Percentiles rank a stretch among this genome's conserved stretches.
phyloP scores from a whole-genome alignment of 2,329 filamentous ascomycete species.

The Colletotrichum sp. region DNA sequence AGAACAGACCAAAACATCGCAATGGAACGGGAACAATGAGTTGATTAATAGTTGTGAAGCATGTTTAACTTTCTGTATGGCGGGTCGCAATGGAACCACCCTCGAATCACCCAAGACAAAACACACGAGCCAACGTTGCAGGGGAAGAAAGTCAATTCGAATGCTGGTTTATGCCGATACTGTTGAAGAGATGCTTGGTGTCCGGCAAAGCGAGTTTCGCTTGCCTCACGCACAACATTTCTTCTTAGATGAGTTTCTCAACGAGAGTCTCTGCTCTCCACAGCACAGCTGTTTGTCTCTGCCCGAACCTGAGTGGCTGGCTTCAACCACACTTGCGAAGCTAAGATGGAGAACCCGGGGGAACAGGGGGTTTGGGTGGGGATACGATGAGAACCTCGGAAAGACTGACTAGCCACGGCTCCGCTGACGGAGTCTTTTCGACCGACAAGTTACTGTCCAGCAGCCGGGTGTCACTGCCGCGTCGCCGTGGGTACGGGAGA shows the following conservation, averaged over 20 bases:
- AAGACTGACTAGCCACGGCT: neutral
- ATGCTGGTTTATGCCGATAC: neutral
- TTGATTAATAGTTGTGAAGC: neutral
- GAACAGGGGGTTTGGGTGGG: neutral
- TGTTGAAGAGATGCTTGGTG: rapidly evolving
- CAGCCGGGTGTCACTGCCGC: neutral
- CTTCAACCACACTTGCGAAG: neutral
- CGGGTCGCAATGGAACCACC: neutral
- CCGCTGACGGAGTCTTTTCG: neutral
- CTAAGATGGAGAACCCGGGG: neutral
- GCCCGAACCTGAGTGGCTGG: neutral
- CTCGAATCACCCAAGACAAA: neutral
- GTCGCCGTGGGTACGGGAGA: neutral
- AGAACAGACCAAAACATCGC: neutral
- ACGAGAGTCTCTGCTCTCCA: neutral
- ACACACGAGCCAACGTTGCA: neutral
- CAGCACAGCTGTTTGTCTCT: neutral
- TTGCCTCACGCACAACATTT: neutral
- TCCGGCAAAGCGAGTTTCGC: no score
- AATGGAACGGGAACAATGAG: neutral
- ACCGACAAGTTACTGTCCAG: neutral
- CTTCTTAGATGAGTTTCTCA: neutral
- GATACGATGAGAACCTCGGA: neutral
- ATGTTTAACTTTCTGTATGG: neutral
- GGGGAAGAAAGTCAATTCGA: neutral